Base-by-base conservation (phyloP, 169 alveolate genomes). In the Eimeria nieschulzi region DNA sequence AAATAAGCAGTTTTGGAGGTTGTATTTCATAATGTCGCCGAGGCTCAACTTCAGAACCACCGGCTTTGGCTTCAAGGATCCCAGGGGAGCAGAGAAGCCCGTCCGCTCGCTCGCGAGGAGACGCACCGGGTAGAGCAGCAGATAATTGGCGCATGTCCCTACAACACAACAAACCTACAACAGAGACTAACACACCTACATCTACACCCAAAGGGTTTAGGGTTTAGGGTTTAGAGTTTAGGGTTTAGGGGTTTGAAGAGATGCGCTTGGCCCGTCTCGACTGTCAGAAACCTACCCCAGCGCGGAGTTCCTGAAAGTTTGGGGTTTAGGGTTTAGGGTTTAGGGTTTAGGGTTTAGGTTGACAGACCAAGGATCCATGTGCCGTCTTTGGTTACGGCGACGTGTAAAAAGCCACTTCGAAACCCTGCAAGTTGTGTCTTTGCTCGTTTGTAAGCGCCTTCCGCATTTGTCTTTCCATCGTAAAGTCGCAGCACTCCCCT, bases 321-420 rank as follows among this genome's bases (percentile, higher is more conserved):
- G 15, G 66, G 66, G 66, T 59, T 59, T 59, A 59, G 66, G 66
- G 66, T 59, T 59, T 59, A 59, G 66, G 66, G 76, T n/a, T 66
- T 12, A 71, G 80, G 59, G 80, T 71, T 71, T 33, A 71, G 80
- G 80, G 80, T 71, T 71, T 33, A 33, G 55, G 80, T 25, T 25
- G 26, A 17, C 90, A 72, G n/a, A 73, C 93, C 93, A 1, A 97
- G 82, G n/a, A 97, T 91, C 97, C 97, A 97, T 26, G 93, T 64
- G 8, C 96, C 97, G 86, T 96, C 97, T 39, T 90, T 66, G 26
- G 96, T 91, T 1, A 95, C 86, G 76, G 94, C 97, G 55, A 97
- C 91, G 17, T 93, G 90, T 23, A 79, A 17, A 10, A 94, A 78
- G n/a, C 93, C 91, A 1, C 91, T 93, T 15, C 96, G 91, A 59